Conservation (phyloP, 2,329 filamentous ascomycete species). For the Achaetomium macrosporum region DNA sequence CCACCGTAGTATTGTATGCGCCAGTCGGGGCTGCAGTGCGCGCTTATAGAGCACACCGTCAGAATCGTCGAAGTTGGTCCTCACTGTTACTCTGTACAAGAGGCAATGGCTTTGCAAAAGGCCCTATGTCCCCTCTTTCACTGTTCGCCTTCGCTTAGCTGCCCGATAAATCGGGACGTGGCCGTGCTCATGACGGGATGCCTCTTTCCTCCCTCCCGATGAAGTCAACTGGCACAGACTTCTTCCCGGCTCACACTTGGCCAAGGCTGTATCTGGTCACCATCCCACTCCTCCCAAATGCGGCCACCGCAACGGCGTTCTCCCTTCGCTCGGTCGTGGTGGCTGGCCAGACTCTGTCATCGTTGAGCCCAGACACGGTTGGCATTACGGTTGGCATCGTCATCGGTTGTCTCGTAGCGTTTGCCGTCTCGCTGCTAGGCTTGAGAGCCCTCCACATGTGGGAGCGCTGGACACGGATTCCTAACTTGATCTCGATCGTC, state of each 20-base stretch:
- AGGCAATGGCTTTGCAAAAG: too few relatives aligned
- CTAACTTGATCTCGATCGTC: conserved; percentile 45
- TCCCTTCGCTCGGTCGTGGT: conserved; percentile 51
- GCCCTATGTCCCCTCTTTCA: too few relatives aligned
- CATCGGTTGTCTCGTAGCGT: conserved; percentile 46
- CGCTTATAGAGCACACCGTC: neutral
- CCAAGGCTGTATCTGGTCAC: conserved; percentile 42
- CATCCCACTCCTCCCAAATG: conserved; percentile 48
- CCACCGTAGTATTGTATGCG: conserved; percentile 1
- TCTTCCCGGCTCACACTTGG: too few relatives aligned
- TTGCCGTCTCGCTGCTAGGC: conserved; percentile 50
- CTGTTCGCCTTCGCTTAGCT: too few relatives aligned
- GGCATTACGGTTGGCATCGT: conserved; percentile 52
- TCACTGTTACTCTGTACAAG: too few relatives aligned
- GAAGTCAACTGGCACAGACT: conserved; percentile 32
- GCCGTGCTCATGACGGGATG: too few relatives aligned
- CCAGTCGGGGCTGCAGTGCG: conserved; percentile 12
- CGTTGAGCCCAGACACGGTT: conserved; percentile 40
- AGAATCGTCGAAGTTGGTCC: neutral
- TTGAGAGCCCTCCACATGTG: conserved; percentile 49
- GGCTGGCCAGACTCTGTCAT: conserved; percentile 48
- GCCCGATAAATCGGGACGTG: too few relatives aligned
- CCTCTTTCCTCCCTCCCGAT: neutral
- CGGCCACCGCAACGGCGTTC: conserved; percentile 53
- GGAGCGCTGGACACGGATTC: conserved; percentile 53